phyloP scores from a whole-genome alignment of 345 rosid genomes.

The Combretum micranthum region DNA sequence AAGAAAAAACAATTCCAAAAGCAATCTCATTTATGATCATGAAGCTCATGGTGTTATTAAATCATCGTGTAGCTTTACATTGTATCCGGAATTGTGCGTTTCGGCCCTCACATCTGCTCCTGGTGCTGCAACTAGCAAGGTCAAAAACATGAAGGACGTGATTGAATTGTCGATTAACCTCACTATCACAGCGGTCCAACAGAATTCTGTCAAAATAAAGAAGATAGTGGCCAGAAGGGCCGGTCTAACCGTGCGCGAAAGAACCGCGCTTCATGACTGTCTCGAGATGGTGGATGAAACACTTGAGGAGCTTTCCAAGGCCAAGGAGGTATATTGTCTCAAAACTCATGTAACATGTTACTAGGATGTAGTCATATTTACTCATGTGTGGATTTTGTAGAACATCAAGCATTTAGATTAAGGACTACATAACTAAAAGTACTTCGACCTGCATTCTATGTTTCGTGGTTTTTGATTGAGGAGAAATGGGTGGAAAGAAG shows the following conservation, averaged over 20 bases:
- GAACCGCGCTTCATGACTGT: slow-evolving; percentile 53
- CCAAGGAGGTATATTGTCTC: slow-evolving; percentile 16
- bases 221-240: slow-evolving; percentile 17
- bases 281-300: slow-evolving; percentile 45
- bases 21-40: neutral
- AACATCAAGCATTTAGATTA: no score
- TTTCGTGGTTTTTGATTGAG: no score
- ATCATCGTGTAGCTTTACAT: slow-evolving; percentile 46
- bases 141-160: slow-evolving; percentile 46
- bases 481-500: no score
- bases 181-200: slow-evolving; percentile 35
- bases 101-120: slow-evolving; percentile 33
- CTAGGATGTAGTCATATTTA: slow-evolving; percentile 15
- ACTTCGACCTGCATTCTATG: no score
- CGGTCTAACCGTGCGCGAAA: slow-evolving; percentile 33
- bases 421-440: no score
- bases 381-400: no score
- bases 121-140: slow-evolving; percentile 11
- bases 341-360: slow-evolving; percentile 19
- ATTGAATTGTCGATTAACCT: slow-evolving; percentile 43
- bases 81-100: slow-evolving; percentile 52
- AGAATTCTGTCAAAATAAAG: slow-evolving; percentile 43
- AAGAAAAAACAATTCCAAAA: neutral
- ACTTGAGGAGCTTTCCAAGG: slow-evolving; percentile 36
- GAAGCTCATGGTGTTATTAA: slow-evolving; percentile 27